Evolutionary conservation across 2,329 filamentous ascomycete species (phyloP), one percentile per base, ranked within the genome.

Genomic region (Sclerotiophoma versabilis): DNA sequence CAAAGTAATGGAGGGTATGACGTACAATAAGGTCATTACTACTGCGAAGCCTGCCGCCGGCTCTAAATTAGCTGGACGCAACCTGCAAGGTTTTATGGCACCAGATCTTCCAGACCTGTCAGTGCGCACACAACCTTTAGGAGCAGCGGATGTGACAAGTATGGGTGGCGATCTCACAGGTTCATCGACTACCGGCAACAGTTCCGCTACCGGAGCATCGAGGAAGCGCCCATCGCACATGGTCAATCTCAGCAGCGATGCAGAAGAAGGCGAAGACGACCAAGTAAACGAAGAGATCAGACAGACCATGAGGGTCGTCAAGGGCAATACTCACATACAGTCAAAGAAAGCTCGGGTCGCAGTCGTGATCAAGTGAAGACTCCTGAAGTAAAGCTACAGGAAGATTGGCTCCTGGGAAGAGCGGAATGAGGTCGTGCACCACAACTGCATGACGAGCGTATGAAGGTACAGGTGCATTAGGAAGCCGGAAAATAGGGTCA

Each of bases 1-100:
- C 42, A 77, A 75, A 22, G 68, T 80, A 5, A 62, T 83, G 7
- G 75, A 80, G 14, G 77, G 76, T 3, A 27, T 55, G 12, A 25
- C 32, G 0, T 41, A 42, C 3, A 42, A 22, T 4, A 50, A 62
- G 6, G 37, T 23, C 26, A 8, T 22, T 6, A 10, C 49, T 2
- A 29, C 41, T 17, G 39, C 32, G 8, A 57, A 57, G 36, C 15
- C 30, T 5, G 30, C 30, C 5, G 26, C 12, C 9, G 42, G 19
- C 2, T 20, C 29, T 22, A 15, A 23, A 8, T 14, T 37, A 12
- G 42, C n/a, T 10, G 20, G 34, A 15, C 37, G 38, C 8, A 47
- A 10, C 25, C 33, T 69, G 5, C 52, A 54, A 2, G 41, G 41
- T 1, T 69, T 71, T 49, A 64, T 69, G 63, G 66, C 66, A 1